Conservation (phyloP, 148 eudicot species). For the Rhododendron henanense region DNA sequence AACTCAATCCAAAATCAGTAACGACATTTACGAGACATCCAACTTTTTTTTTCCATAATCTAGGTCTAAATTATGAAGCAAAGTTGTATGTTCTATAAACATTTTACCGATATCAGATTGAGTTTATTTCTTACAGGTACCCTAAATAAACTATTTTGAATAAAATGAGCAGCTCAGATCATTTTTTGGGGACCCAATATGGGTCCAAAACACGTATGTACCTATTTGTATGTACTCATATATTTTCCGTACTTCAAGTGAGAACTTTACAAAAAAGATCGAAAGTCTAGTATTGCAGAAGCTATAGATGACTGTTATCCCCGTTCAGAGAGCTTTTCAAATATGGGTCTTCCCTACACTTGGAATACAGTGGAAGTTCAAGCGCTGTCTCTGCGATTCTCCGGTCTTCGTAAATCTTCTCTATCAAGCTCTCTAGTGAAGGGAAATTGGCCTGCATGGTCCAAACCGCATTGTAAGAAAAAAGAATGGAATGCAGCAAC, state of each 20-base stretch:
- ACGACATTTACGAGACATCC: too few relatives aligned
- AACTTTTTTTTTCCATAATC: too few relatives aligned
- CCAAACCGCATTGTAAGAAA: background rate
- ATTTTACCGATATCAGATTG: too few relatives aligned
- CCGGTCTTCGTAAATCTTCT: constrained; percentile 68
- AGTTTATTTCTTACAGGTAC: too few relatives aligned
- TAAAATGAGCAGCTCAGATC: too few relatives aligned
- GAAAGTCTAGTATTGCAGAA: background rate
- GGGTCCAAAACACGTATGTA: too few relatives aligned
- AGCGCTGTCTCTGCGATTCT: constrained; percentile 71
- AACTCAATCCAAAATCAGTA: too few relatives aligned
- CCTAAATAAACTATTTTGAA: too few relatives aligned
- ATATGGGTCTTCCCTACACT: constrained; percentile 52
- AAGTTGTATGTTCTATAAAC: too few relatives aligned
- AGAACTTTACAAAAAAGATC: background rate
- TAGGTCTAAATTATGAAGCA: too few relatives aligned
- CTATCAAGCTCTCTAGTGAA: constrained; percentile 62
- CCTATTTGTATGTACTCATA: too few relatives aligned
- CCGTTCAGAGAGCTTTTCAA: constrained; percentile 29
- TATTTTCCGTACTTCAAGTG: background rate
- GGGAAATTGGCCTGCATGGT: constrained; percentile 62
- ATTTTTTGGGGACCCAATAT: too few relatives aligned
- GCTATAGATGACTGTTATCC: constrained; percentile 11
- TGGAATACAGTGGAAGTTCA: constrained; percentile 68
- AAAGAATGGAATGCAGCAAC: background rate